Percentiles rank a stretch among this genome's conserved stretches.
Evolutionary conservation across 2,329 filamentous ascomycete species (phyloP).

Genomic region (Myotisia sp.): DNA sequence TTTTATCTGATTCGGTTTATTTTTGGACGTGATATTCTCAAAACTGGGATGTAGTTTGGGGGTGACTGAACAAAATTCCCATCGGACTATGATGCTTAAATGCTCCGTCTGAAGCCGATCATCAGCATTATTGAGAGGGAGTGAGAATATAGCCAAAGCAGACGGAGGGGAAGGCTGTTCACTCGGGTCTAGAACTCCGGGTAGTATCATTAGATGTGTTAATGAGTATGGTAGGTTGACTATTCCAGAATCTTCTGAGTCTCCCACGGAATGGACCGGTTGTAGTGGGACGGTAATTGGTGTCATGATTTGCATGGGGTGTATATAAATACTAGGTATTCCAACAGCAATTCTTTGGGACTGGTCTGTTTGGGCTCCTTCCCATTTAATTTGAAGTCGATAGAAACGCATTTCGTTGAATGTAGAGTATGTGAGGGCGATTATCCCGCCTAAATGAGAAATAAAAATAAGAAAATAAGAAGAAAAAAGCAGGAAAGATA

Average conservation of each 20-base stretch:
- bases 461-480: not conserved
- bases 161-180: constrained; percentile 36
- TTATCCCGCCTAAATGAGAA: constrained; percentile 15
- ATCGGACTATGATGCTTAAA: constrained; percentile 65
- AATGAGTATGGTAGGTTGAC: too few species aligned
- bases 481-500: not conserved
- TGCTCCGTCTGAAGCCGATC: constrained; percentile 46
- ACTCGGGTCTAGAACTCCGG: not conserved
- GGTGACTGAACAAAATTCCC: constrained; percentile 58
- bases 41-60: constrained; percentile 60
- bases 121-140: constrained; percentile 37
- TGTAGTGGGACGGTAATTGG: constrained; percentile 21
- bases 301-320: constrained; percentile 25
- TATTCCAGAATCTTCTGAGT: constrained; percentile 21
- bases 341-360: constrained; percentile 18
- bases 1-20: constrained; percentile 37
- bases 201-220: too few species aligned
- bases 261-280: constrained; percentile 14
- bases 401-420: constrained; percentile 62
- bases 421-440: constrained; percentile 33
- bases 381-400: constrained; percentile 62
- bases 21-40: constrained; percentile 56
- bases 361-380: constrained; percentile 27
- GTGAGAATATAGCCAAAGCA: constrained; percentile 60
- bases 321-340: constrained; percentile 24